These are phyloP conservation scores for Galeopsis tetrahit DNA, from an alignment of 257 asterid species.

Conservation along the genomic window DNA sequence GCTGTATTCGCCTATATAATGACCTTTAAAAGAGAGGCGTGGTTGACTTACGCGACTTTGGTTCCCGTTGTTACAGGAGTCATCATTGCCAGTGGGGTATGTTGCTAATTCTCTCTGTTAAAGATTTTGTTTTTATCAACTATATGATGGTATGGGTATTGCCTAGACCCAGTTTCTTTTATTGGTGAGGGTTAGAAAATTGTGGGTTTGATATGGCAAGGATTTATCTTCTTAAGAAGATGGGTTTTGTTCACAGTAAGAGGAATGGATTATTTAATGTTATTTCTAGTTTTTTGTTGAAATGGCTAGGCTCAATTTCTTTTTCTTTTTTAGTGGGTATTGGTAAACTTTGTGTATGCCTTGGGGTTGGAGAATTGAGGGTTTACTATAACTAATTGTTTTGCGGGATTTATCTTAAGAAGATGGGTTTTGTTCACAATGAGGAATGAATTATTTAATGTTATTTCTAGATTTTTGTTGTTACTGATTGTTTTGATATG, in stretches of 20 bases:
- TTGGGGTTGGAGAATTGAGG: background rate
- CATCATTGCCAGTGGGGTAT: slow-evolving; percentile 84
- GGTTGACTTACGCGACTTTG: slow-evolving; percentile 76
- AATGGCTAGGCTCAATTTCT: background rate
- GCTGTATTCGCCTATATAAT: slow-evolving; percentile 81
- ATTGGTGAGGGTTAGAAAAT: background rate
- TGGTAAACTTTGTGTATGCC: background rate
- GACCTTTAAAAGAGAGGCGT: slow-evolving; percentile 75
- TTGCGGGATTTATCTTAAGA: slow-evolving; percentile 16
- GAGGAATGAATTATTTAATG: slow-evolving; percentile 2
- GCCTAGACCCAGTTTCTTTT: slow-evolving; percentile 8
- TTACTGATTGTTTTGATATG: background rate
- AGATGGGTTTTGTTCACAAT: background rate
- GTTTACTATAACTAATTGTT: background rate
- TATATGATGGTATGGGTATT: background rate
- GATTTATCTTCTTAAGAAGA: background rate
- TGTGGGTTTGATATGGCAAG: slow-evolving; percentile 11
- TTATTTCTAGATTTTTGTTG: slow-evolving; percentile 11
- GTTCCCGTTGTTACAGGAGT: slow-evolving; percentile 86
- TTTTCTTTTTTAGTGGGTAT: background rate
- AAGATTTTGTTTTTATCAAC: slow-evolving; percentile 12
- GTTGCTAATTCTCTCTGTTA: slow-evolving; percentile 26
- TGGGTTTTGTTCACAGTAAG: background rate
- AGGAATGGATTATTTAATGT: slow-evolving; percentile 3
- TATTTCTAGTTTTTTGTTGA: slow-evolving; percentile 6